These are phyloP conservation scores for Phialemonium atrogriseum DNA, from an alignment of 2,329 filamentous ascomycete genomes.

Conservation along the genomic window DNA sequence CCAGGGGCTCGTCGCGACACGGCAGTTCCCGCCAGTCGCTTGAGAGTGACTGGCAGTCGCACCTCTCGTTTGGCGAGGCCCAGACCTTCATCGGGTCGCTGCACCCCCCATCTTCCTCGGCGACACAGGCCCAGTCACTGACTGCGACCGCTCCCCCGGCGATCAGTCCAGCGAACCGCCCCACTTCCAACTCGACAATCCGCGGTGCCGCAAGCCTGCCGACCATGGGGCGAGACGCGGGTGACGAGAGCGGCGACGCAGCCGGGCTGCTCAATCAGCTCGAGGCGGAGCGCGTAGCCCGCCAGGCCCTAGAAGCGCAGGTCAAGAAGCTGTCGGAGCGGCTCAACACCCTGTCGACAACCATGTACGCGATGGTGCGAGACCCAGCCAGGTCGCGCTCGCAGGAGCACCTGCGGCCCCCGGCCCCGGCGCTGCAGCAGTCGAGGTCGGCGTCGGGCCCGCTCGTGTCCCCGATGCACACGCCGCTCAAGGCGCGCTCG, in stretches of 20 bases:
- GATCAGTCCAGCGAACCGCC: constrained; percentile 19
- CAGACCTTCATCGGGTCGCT: constrained; percentile 36
- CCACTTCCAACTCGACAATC: constrained; percentile 37
- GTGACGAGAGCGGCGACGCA: constrained; percentile 33
- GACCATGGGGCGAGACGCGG: constrained; percentile 23
- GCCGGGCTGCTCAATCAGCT: constrained; percentile 42
- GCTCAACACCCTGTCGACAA: constrained; percentile 35
- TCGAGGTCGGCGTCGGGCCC: constrained; percentile 10
- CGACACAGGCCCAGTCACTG: constrained; percentile 17
- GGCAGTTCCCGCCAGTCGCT: constrained; percentile 31
- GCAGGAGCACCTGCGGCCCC: constrained; percentile 15
- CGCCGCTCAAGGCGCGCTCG: constrained; percentile 12
- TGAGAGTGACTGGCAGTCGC: constrained; percentile 23
- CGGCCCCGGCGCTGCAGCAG: constrained; percentile 9
- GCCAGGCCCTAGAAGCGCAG: constrained; percentile 46
- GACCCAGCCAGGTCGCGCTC: constrained; percentile 25
- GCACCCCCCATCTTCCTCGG: constrained; percentile 24
- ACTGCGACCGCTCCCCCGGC: constrained; percentile 12
- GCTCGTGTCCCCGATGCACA: constrained; percentile 6
- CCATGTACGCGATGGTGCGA: constrained; percentile 28
- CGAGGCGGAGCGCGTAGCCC: constrained; percentile 46
- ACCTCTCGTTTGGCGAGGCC: constrained; percentile 36
- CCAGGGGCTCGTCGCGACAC: constrained; percentile 19
- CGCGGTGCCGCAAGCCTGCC: constrained; percentile 39
- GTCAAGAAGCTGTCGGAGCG: constrained; percentile 44